Base-by-base conservation (phyloP, 306 rosid species). In the Crataegus laevigata region DNA sequence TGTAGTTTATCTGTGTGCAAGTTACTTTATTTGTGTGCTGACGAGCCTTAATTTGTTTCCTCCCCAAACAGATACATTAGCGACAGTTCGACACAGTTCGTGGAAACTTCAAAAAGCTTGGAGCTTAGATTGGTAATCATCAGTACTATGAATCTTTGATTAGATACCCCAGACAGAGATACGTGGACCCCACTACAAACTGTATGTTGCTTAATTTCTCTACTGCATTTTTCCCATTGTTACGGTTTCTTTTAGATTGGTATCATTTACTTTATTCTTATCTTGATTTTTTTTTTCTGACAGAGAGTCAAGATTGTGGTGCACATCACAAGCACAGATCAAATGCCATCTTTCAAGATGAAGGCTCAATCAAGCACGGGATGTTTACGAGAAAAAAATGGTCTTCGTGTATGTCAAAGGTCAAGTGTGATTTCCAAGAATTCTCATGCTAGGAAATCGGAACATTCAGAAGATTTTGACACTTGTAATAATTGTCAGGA, bases 331-430 rank as follows among this genome's bases (percentile, higher is more conserved):
- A 85, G 86, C 76, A 51, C 75, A 86, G 90, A 84, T 76, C 98
- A 88, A 94, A 94, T 94, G 98, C 98, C 98, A 90, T 94, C 94
- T 76, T 67, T 91, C 77, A 91, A 89, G 81, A 94, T 91, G 98
- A 90, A 94, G 94, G 85, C 91, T 85, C 89, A 94, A 81, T 87
- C 86, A 85, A 84, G 89, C 81, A 83, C 58, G 55, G 80, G 85
- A 82, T 88, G 94, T 87, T 80, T 94, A 82, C 85, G 82, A 81
- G 98, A 91, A 76, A 91, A 81, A 82, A 75, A 85, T 73, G 91
- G 90, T 80, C 91, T 91, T 79, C 96, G 82, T 61, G 85, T 87
- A 24, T 91, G 96, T 85, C 84, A 86, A 6, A 94, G 89, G 71
- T 89, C 97, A 51, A 84, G 82, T 80, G 74, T 85, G 78, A 91